phyloP scores from a whole-genome alignment of 2,329 filamentous ascomycete species.

The Myotisia sp. region DNA sequence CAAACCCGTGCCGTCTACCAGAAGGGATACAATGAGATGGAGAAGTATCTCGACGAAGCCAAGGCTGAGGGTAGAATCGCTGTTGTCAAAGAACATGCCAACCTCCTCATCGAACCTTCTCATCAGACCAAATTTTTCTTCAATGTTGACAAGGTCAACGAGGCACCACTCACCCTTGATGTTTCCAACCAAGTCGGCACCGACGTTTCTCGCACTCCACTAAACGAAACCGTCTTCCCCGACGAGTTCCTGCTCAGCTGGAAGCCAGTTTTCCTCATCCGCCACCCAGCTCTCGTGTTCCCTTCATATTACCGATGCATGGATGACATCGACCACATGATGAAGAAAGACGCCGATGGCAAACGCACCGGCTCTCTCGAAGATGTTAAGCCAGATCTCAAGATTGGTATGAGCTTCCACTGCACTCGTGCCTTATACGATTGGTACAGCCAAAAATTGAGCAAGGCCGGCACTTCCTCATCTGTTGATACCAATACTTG shows the following conservation, averaged over 20 bases:
- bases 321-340: constrained; percentile 12
- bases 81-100: constrained; percentile 26
- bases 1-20: constrained; percentile 17
- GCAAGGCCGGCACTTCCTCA: constrained; percentile 2
- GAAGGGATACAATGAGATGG: constrained; percentile 16
- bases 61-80: constrained; percentile 16
- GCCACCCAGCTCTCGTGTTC: constrained; percentile 28
- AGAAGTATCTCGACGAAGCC: constrained; percentile 15
- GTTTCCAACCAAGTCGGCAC: constrained; percentile 7
- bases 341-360: constrained; percentile 10
- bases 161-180: constrained; percentile 5
- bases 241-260: constrained; percentile 24
- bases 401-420: constrained; percentile 18
- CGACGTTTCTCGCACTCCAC: constrained; percentile 14
- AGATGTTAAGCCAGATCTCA: constrained; percentile 11
- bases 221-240: constrained; percentile 23
- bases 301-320: constrained; percentile 25
- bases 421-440: constrained; percentile 24
- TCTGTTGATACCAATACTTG: constrained; percentile 3
- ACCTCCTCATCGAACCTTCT: constrained; percentile 7
- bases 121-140: constrained; percentile 4
- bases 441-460: constrained; percentile 18
- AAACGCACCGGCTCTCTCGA: constrained; percentile 8
- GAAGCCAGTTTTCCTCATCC: constrained; percentile 24
- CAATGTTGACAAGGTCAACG: constrained; percentile 2